Evolutionary conservation across 192 early-diverging fungal genomes (phyloP).

Genomic region (Pecoramyces ruminantium): DNA sequence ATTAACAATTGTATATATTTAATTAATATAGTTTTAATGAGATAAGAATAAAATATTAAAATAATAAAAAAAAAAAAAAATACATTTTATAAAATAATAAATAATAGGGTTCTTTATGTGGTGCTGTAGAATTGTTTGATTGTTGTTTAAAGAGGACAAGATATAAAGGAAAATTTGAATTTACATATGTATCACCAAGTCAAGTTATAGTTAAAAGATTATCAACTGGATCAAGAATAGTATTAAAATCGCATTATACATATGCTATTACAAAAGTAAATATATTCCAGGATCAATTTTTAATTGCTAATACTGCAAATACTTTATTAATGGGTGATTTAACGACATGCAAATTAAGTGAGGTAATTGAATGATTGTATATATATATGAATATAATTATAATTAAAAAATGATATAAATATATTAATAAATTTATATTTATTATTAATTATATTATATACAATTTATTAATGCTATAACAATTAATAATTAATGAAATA

Average conservation of each 20-base stretch:
- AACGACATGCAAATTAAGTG: slow-evolving; percentile 38
- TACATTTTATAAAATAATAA: background rate
- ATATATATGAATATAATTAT: no score
- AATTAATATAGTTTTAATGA: no score
- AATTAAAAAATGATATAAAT: no score
- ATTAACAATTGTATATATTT: slow-evolving; percentile 31
- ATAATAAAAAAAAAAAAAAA: no score
- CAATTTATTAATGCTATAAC: background rate
- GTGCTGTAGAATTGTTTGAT: slow-evolving; percentile 44
- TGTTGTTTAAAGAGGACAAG: slow-evolving; percentile 40
- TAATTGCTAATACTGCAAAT: slow-evolving; percentile 42
- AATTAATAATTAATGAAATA: no score
- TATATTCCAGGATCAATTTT: slow-evolving; percentile 49
- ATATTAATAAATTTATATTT: background rate
- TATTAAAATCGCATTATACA: slow-evolving; percentile 45
- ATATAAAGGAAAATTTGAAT: slow-evolving; percentile 55
- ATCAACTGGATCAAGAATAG: slow-evolving; percentile 44
- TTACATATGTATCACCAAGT: slow-evolving; percentile 41
- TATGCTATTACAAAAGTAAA: slow-evolving; percentile 51
- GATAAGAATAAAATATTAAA: no score
- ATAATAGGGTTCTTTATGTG: slow-evolving; percentile 7
- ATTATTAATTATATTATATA: no score
- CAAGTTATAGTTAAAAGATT: slow-evolving; percentile 53
- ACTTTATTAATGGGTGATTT: slow-evolving; percentile 47
- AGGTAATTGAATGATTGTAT: slow-evolving; percentile 8